Percentiles rank a stretch among this genome's conserved stretches.
Conservation (phyloP, 2,329 filamentous ascomycete genomes). For the Penicillium hordei region DNA sequence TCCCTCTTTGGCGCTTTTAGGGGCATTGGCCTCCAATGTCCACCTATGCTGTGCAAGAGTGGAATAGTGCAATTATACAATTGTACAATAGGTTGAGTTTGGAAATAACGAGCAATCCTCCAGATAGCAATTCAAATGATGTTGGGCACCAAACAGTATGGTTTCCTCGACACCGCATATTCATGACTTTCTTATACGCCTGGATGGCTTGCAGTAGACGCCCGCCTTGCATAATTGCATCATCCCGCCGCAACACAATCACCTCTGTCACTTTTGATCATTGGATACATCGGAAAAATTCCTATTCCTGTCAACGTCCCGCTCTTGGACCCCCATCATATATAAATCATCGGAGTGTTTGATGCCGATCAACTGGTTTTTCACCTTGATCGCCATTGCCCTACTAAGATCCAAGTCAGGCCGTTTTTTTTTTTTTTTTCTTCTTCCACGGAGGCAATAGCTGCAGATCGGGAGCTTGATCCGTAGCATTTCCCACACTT, state of each 20-base stretch:
- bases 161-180: constrained; percentile 4
- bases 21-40: constrained; percentile 13
- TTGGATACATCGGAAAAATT: constrained; percentile 10
- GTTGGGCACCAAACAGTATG: constrained; percentile 15
- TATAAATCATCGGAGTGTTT: not conserved
- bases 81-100: not conserved
- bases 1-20: constrained; percentile 11
- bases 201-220: constrained; percentile 21
- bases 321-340: not conserved
- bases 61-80: too few relatives aligned
- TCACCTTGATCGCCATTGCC: not conserved
- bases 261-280: constrained; percentile 6
- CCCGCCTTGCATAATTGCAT: constrained; percentile 24
- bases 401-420: not conserved
- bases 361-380: not conserved
- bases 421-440: not conserved
- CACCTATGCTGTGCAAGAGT: not conserved
- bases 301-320: not conserved
- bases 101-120: not conserved
- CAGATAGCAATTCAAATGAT: not conserved
- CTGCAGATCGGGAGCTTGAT: constrained; percentile 13
- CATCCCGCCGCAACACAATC: constrained; percentile 14
- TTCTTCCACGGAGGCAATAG: constrained; percentile 6
- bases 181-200: constrained; percentile 9
- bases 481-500: not conserved